A percentile compares a stretch with the other conserved stretches of the same genome.
These are phyloP conservation scores for Lactarius sp. DNA, from an alignment of 768 basidiomycete genomes.

Conservation along the genomic window DNA sequence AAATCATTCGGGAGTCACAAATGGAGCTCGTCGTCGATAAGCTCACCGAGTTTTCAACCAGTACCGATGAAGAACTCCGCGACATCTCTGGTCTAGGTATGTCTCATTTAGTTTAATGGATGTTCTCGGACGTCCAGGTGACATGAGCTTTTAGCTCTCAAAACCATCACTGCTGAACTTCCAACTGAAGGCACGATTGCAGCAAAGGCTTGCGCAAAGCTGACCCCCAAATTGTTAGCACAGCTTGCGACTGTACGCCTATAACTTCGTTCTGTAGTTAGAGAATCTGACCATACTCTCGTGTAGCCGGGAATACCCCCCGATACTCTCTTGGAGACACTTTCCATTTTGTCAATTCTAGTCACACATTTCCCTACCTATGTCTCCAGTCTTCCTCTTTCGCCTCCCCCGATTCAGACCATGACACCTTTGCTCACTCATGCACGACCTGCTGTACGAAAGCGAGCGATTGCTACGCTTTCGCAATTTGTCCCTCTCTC, in stretches of 20 bases:
- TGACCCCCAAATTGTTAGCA: slow-evolving; percentile 75
- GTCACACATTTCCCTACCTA: slow-evolving; percentile 78
- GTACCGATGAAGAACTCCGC: slow-evolving; percentile 86
- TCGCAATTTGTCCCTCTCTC: slow-evolving; percentile 80
- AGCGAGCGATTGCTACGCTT: slow-evolving; percentile 83
- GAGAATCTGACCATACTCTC: slow-evolving; percentile 4
- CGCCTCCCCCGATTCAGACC: slow-evolving; percentile 57
- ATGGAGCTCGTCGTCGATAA: slow-evolving; percentile 88
- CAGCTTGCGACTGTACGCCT: slow-evolving; percentile 66
- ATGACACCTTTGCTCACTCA: slow-evolving; percentile 72
- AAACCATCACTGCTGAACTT: slow-evolving; percentile 90
- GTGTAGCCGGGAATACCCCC: slow-evolving; percentile 61
- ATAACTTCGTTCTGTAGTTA: not conserved
- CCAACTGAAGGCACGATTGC: slow-evolving; percentile 79
- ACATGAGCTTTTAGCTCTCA: slow-evolving; percentile 56
- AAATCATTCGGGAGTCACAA: slow-evolving; percentile 76
- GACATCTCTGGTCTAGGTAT: slow-evolving; percentile 92
- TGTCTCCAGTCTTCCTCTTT: slow-evolving; percentile 48
- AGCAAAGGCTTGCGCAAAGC: slow-evolving; percentile 70
- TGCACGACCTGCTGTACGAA: slow-evolving; percentile 79
- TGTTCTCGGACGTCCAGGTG: not conserved
- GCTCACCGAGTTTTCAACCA: slow-evolving; percentile 78
- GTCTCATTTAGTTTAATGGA: slow-evolving; percentile 21
- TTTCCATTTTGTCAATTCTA: slow-evolving; percentile 83
- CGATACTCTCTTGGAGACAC: slow-evolving; percentile 76